Evolutionary conservation across 257 asterid genomes (phyloP).

Genomic region (Rauvolfia tetraphylla): DNA sequence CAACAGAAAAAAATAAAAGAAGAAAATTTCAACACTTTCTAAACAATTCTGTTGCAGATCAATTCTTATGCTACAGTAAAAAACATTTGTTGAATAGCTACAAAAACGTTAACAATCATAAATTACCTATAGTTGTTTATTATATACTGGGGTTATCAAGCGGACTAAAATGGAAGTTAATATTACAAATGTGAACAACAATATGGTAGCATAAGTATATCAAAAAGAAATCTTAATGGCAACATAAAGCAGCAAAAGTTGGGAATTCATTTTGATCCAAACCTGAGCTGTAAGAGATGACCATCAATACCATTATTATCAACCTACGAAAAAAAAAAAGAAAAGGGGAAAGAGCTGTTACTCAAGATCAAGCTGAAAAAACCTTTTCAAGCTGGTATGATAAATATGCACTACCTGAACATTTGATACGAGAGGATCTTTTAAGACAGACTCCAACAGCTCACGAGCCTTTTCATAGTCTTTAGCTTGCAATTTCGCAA

Average conservation of each 20-base stretch:
- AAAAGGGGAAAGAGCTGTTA: constrained; percentile 3
- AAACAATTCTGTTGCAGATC: not conserved
- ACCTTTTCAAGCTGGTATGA: constrained; percentile 17
- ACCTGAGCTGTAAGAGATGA: constrained; percentile 97
- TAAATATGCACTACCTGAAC: constrained; percentile 53
- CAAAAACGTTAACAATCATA: not conserved
- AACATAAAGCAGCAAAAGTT: not conserved
- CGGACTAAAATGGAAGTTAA: not conserved
- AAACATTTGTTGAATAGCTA: not conserved
- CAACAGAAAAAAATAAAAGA: not conserved
- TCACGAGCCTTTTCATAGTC: constrained; percentile 83
- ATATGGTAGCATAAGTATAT: not conserved
- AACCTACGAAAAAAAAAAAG: constrained; percentile 48
- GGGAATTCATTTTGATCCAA: constrained; percentile 17
- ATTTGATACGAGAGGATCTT: constrained; percentile 78
- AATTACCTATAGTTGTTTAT: too few relatives aligned
- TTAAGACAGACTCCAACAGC: constrained; percentile 68
- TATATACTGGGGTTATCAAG: not conserved
- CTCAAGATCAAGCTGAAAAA: constrained; percentile 14
- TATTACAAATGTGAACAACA: not conserved
- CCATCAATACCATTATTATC: constrained; percentile 69
- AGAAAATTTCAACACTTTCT: not conserved
- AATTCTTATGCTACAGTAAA: not conserved
- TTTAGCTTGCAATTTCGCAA: constrained; percentile 71
- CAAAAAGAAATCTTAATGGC: not conserved